Base-by-base conservation (phyloP, 352 stramenopile genomes). In the Globisporangium lucens region DNA sequence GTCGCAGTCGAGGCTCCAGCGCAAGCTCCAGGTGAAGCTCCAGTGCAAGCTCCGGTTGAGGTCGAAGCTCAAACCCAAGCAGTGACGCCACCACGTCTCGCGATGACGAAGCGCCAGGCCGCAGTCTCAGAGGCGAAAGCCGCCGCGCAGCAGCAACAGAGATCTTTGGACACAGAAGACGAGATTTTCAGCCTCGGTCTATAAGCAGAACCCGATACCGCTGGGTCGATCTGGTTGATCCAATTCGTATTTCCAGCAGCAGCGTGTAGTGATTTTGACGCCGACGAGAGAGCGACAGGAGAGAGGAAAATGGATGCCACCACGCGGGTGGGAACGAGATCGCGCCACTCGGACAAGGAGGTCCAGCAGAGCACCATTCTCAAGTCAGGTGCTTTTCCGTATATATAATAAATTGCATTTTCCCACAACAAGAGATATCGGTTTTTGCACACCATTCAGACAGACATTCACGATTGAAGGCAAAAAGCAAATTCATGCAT, bases 111-210 rank as follows among this genome's bases (percentile, higher is more conserved):
- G 55, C 30, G 15, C 33, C n/a, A 51, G 35, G 30, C 29, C 7
- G 9, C 29, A 2, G 59, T 33, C 1, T 22, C 27, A 10, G 61
- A 63, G 12, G 9, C 63, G 2, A 63, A 68, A 59, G 53, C 35
- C 17, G 38, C 56, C 29, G n/a, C 61, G 12, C 36, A 61, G 58
- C 62, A 5, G 56, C 55, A 55, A 10, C 43, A 51, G 17, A 51
- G 17, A 22, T 58, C 57, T 1, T 56, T 77, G 29, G 59, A 70
- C 9, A 75, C 56, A 7, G 82, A 90, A 41, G 84, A 93, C 59
- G 87, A 93, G 72, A 93, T 94, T 58, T 94, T 94, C 65, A 90
- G 84, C 49, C 75, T 94, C 47, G 84, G 83, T 0, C 69, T 94
- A 69, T 94, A 85, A 79, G 24, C 9, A 46, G 22, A 43, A 20